Conservation (phyloP, 371 early-diverging fungal species). For the Amoeboaphelidium protococcarum region DNA sequence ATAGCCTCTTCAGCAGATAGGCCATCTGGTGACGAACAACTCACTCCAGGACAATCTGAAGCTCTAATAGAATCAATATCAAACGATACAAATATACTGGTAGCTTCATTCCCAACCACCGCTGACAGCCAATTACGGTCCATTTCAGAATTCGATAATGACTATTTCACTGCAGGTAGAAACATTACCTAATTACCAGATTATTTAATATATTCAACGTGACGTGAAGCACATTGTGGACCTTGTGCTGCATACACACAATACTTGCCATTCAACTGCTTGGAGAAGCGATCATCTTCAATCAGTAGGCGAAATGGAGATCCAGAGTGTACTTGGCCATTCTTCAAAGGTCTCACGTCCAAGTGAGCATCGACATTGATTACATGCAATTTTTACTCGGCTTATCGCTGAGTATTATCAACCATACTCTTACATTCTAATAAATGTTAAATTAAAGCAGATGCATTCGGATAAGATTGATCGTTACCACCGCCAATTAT, state of each 20-base stretch:
- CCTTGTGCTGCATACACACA: slow-evolving; percentile 2
- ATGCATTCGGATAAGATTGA: no score
- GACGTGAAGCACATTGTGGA: not conserved
- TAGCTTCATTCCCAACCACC: no score
- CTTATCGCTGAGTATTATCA: not conserved
- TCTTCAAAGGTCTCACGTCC: slow-evolving; percentile 2
- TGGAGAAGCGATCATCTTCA: not conserved
- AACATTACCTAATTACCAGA: slow-evolving; percentile 1
- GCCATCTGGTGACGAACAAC: slow-evolving; percentile 1
- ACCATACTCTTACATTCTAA: no score
- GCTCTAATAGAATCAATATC: slow-evolving; percentile 1
- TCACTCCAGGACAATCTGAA: slow-evolving; percentile 1
- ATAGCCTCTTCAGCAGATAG: slow-evolving; percentile 2
- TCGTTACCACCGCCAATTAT: slow-evolving; percentile 4
- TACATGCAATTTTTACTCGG: not conserved
- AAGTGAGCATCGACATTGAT: slow-evolving; percentile 5
- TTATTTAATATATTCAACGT: not conserved
- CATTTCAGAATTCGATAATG: no score
- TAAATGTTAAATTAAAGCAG: no score
- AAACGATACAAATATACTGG: slow-evolving; percentile 4
- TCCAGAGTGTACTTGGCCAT: slow-evolving; percentile 1
- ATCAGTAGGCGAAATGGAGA: slow-evolving; percentile 5
- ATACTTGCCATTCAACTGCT: slow-evolving; percentile 1
- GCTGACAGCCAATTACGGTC: no score
- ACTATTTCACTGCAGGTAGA: no score